A percentile compares a stretch with the other conserved stretches of the same genome.
Evolutionary conservation across 768 basidiomycete species (phyloP).

Genomic region (Neoboletus subvelutipes): DNA sequence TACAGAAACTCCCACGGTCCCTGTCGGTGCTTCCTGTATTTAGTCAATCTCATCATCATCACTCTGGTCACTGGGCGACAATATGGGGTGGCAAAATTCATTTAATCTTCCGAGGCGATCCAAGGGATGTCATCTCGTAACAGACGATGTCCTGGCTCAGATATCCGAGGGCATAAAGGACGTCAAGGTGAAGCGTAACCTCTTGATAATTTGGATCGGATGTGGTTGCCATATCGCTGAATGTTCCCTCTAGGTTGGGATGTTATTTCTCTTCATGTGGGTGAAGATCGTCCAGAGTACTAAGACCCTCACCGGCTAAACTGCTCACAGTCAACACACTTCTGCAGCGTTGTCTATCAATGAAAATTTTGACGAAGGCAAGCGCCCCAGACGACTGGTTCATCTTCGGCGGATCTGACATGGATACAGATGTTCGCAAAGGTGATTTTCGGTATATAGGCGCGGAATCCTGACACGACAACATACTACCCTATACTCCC

Average conservation of each 20-base stretch:
- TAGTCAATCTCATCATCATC: not conserved
- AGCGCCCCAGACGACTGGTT: conserved; percentile 9
- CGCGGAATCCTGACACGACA: conserved; percentile 22
- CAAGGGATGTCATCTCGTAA: conserved; percentile 83
- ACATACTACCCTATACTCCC: conserved; percentile 33
- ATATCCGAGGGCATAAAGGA: conserved; percentile 68
- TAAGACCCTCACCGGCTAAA: conserved; percentile 9
- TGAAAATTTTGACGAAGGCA: conserved; percentile 86
- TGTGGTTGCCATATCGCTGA: not conserved
- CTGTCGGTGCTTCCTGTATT: not conserved
- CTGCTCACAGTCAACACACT: conserved; percentile 63
- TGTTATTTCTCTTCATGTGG: conserved; percentile 87
- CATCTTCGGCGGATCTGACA: conserved; percentile 5
- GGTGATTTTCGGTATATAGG: conserved; percentile 30
- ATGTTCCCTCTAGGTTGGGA: conserved; percentile 58
- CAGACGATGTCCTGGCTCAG: conserved; percentile 65
- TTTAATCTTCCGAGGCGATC: conserved; percentile 57
- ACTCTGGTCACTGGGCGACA: not conserved
- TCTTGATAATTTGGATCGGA: not conserved
- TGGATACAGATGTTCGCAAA: conserved; percentile 41
- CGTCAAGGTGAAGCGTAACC: conserved; percentile 50
- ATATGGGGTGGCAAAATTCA: conserved; percentile 90
- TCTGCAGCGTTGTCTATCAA: conserved; percentile 81
- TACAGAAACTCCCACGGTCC: not conserved
- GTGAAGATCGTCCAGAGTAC: conserved; percentile 24